These are phyloP conservation scores for Phascolomyces articulosus DNA, from an alignment of 371 early-diverging fungal genomes.

Conservation along the genomic window DNA sequence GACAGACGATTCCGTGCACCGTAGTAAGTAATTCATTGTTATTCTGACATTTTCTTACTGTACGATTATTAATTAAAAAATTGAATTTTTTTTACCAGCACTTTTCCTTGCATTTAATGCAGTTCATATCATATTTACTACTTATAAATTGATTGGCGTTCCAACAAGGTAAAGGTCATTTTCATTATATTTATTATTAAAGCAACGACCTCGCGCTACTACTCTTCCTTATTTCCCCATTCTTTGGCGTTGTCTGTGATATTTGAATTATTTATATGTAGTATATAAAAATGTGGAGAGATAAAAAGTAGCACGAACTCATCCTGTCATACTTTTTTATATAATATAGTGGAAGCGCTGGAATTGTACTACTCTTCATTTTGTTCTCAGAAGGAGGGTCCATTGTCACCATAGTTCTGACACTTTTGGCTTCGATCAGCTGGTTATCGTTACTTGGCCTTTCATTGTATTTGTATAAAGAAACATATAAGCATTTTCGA, in stretches of 20 bases:
- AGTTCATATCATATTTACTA: not conserved
- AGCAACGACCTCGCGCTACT: too few relatives aligned
- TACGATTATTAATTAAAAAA: too few relatives aligned
- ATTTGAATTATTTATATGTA: too few relatives aligned
- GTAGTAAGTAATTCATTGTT: not conserved
- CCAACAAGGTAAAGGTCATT: not conserved
- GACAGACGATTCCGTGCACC: not conserved
- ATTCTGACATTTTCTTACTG: too few relatives aligned
- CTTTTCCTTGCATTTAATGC: not conserved
- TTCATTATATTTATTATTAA: not conserved
- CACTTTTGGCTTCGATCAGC: not conserved
- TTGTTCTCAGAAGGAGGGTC: not conserved
- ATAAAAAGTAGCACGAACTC: too few relatives aligned
- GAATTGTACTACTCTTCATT: not conserved
- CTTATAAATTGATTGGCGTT: not conserved
- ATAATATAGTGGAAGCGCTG: not conserved
- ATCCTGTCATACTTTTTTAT: too few relatives aligned
- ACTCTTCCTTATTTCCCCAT: too few relatives aligned
- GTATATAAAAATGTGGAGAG: too few relatives aligned
- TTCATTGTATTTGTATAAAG: not conserved
- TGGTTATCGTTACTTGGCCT: not conserved
- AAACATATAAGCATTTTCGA: not conserved
- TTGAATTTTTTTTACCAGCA: not conserved
- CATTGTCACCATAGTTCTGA: not conserved
- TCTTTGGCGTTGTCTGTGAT: too few relatives aligned